Base-by-base conservation (phyloP, 2,329 filamentous ascomycete species). In the Clonostachys chloroleuca region DNA sequence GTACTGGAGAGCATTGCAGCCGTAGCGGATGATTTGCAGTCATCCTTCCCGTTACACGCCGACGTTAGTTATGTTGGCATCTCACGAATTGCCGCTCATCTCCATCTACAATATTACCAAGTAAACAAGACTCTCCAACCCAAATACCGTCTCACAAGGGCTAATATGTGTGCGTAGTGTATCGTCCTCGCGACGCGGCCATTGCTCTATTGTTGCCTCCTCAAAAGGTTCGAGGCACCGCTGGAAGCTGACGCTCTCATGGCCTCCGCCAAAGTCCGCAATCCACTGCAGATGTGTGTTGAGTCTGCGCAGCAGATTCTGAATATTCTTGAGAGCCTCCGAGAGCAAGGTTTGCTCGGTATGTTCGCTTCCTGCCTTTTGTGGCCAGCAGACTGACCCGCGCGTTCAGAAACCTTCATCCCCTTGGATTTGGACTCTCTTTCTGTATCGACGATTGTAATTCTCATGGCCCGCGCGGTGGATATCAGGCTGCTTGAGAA, bases 331-430 rank as follows among this genome's bases (percentile, higher is more conserved):
- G 62, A 62, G 45, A 65, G 62, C 36, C 57, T 77, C 20, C 66
- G 72, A 53, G 59, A 62, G 13, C 73, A 78, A 52, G 67, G 67
- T 6, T 62, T 78, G 17, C 60, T 77, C 3, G 73, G 73, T 77
- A 60, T 54, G 54, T 42, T 9, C 6, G 9, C 34, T 34, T 16
- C 8, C 3, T 10, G 9, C 10, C 24, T 30, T 30, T 30, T 3
- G 24, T 30, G 9, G 8, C 3, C 24, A 30, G 8, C 3, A 30
- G 24, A 30, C 24, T 30, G 10, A 30, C 24, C 24, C 24, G 4
- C 5, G 24, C 10, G 9, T 9, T 47, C 46, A 77, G 73, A 76
- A 56, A 70, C 66, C 0, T 77, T 77, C 48, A 63, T 77, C 0
- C 70, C 72, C 0, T 75, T 73, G 44, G 72, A 76, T 48, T 60